Base-by-base conservation (phyloP, 257 asterid species). In the Fraxinus americana region DNA sequence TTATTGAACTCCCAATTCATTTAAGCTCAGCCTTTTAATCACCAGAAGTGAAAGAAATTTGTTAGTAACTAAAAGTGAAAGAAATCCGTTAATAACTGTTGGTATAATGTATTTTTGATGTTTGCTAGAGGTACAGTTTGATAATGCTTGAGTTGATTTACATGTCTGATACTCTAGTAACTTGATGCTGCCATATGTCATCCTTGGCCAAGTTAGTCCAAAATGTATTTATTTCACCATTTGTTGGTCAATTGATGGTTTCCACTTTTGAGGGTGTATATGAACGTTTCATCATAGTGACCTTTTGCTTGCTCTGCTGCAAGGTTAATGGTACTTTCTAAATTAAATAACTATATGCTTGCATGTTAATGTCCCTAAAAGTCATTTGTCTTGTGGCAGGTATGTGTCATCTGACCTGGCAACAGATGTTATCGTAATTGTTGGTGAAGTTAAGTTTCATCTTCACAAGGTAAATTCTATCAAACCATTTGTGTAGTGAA, bases 381-480 rank as follows among this genome's bases (percentile, higher is more conserved):
- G 25, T n/a, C 29, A 6, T 36, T 77, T 79, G 71, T 74, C 54
- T 57, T 50, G 41, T 83, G 35, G 89, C 92, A 94, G 99, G 88
- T 85, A 85, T 35, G 88, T 87, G 71, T 81, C 87, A 13, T 89
- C 97, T 67, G 99, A 94, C 63, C 82, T 94, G 86, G 94, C 88
- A 38, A 89, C 95, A 6, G 99, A 94, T 85, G 80, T 91, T 74
- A 75, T 86, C 77, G 25, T 94, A 35, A 82, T 71, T 4, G 89
- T 92, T 72, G 95, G 92, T 9, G 91, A 87, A 67, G 83, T 91
- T 38, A 86, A 83, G 82, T 94, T 94, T 82, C 86, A 87, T 86
- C 99, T 94, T 80, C 99, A 94, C 82, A 94, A 94, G 98, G 99
- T 94, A 87, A 86, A 67, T 52, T 73, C 82, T 71, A 23, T 77